Conservation (phyloP, 2,329 filamentous ascomycete species). For the Neonectria ditissima region DNA sequence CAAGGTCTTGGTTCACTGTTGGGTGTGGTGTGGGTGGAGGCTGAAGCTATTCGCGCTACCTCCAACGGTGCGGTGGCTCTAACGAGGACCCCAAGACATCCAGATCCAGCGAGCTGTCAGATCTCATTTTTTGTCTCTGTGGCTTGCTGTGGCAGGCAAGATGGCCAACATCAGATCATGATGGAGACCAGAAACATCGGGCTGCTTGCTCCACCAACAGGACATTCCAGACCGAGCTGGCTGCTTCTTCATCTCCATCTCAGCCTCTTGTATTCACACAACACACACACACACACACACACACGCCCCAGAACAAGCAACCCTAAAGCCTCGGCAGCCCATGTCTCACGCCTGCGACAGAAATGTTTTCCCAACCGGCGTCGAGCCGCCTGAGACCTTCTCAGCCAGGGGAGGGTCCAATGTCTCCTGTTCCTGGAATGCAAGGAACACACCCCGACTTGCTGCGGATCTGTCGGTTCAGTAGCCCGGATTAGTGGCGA, state of each 20-base stretch:
- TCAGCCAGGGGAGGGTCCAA: background rate
- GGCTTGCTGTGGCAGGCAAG: background rate
- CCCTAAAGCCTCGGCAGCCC: background rate
- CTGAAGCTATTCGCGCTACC: background rate
- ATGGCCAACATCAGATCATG: too few species aligned
- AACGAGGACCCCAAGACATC: background rate
- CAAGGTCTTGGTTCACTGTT: too few species aligned
- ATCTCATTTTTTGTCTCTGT: constrained; percentile 8
- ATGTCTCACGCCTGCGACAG: background rate
- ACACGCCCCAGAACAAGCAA: too few species aligned
- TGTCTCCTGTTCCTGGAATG: constrained; percentile 20
- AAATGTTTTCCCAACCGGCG: background rate
- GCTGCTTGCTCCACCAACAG: constrained; percentile 1
- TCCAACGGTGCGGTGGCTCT: background rate
- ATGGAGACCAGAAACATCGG: too few species aligned
- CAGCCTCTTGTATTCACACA: too few species aligned
- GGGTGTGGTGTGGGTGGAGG: background rate
- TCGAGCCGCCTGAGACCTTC: background rate
- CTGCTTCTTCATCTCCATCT: background rate
- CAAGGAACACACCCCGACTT: background rate
- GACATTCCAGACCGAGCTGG: constrained; percentile 13
- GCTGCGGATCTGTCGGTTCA: background rate
- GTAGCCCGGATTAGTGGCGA: background rate
- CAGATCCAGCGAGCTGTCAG: constrained; percentile 5
- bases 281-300: too few species aligned